Evolutionary conservation across 2,329 filamentous ascomycete genomes (phyloP), one percentile per base, ranked within the genome.

Genomic region (Aschersonia sp.): DNA sequence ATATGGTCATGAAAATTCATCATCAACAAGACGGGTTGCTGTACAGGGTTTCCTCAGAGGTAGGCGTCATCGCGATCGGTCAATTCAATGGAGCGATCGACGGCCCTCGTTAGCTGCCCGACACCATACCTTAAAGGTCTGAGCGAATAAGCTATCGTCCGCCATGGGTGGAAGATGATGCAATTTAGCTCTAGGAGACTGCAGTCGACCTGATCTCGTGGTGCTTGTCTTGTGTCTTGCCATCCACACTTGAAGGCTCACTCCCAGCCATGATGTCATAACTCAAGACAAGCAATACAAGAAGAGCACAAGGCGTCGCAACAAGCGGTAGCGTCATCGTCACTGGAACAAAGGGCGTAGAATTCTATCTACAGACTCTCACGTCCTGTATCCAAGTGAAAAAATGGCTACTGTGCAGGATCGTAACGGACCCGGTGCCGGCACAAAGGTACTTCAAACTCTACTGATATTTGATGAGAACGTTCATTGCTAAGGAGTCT

Each of bases 381-480:
- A 38, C 35, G 35, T 12, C 40, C 20, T 42, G 40, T 3, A 42
- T 6, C 12, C 12, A 38, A 7, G 2, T 38, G 12, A 38, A 38
- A 38, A 12, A 42, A 42, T 47, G 47, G 30, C 40, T 41, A 35
- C 44, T 10, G 31, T 41, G 9, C 46, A 50, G 28, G 41, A 40
- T 43, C 46, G 47, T 40, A 46, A 32, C 4, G 31, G 41, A 29
- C 28, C 49, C 4, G 47, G 42, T 45, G 47, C 47, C 42, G 50
- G 50, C 31, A 51, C 50, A 30, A 51, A 51, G 45, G 50, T 49
- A 44, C 20, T 20, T 20, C 20, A 20, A 20, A 20, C 20, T 20
- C 20, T 20, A 20, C 20, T 20, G 20, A 20, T 20, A 20, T 20
- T 20, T 20, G 20, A 20, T 20, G 20, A 20, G 20, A 20, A 20